Evolutionary conservation across 78 protist species (phyloP).

Genomic region (Planoprotostelium fungivorum): DNA sequence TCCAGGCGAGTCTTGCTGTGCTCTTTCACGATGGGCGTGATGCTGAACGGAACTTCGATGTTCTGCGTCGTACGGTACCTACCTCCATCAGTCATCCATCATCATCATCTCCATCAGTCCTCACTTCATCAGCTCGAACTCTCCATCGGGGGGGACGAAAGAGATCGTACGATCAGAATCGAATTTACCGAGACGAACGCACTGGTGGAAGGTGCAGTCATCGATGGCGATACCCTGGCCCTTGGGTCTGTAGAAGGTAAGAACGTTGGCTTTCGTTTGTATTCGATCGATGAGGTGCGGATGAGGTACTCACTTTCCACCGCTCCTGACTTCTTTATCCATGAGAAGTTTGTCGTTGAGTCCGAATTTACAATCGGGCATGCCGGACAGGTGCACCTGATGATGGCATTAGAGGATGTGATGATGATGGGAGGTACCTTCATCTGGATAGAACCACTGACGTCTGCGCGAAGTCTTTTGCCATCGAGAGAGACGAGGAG

Average conservation of each 20-base stretch:
- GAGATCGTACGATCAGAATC: constrained; percentile 87
- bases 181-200: constrained; percentile 93
- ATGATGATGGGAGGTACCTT: no score
- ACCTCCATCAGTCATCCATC: neutral
- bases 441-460: constrained; percentile 86
- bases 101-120: neutral
- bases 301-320: neutral
- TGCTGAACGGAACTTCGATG: constrained; percentile 88
- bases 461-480: constrained; percentile 82
- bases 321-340: constrained; percentile 15
- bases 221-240: constrained; percentile 80
- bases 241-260: constrained; percentile 5
- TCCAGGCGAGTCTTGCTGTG: constrained; percentile 88
- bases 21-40: constrained; percentile 85
- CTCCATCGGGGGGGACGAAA: constrained; percentile 99
- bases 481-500: constrained; percentile 66
- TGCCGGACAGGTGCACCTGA: constrained; percentile 94
- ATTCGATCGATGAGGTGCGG: neutral
- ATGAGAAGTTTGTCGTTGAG: constrained; percentile 90
- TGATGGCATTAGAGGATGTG: no score
- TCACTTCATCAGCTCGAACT: constrained; percentile 93
- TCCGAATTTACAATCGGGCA: constrained; percentile 98
- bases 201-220: constrained; percentile 95
- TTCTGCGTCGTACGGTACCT: constrained; percentile 92
- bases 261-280: no score